Evolutionary conservation across 2,329 filamentous ascomycete genomes (phyloP).

Genomic region (Xylariaceae sp.): DNA sequence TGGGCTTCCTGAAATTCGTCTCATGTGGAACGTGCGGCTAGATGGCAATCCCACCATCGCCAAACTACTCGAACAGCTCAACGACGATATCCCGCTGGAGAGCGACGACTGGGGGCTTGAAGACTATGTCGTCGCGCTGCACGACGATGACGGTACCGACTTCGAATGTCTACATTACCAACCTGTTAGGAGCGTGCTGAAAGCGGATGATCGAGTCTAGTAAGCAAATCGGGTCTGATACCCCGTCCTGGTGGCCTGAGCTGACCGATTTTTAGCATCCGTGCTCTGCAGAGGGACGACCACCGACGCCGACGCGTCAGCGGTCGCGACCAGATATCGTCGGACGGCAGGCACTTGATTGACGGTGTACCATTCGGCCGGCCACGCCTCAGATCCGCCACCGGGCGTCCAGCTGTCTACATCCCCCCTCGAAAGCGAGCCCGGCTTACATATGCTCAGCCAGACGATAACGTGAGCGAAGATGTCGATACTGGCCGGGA

Average conservation of each 20-base stretch:
- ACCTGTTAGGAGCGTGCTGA: constrained; percentile 61
- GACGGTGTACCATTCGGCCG: constrained; percentile 83
- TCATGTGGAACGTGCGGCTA: constrained; percentile 63
- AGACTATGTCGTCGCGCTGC: constrained; percentile 79
- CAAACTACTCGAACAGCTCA: constrained; percentile 71
- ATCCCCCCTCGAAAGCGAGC: constrained; percentile 71
- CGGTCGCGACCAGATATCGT: constrained; percentile 75
- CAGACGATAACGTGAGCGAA: constrained; percentile 22
- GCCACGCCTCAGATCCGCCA: constrained; percentile 55
- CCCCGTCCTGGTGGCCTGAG: not conserved
- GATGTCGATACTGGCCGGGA: constrained; percentile 28
- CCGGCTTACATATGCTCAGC: constrained; percentile 41
- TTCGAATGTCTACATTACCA: constrained; percentile 90
- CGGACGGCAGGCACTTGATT: constrained; percentile 72
- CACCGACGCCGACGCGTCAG: constrained; percentile 65
- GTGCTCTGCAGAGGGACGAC: constrained; percentile 70
- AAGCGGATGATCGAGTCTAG: constrained; percentile 80
- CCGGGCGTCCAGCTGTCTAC: constrained; percentile 58
- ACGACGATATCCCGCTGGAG: constrained; percentile 76
- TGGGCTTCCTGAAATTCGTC: constrained; percentile 63
- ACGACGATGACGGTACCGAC: constrained; percentile 45
- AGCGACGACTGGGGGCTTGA: constrained; percentile 78
- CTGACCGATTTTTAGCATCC: constrained; percentile 51
- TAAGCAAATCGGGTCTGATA: constrained; percentile 39
- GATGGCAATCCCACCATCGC: constrained; percentile 63